Conservation (phyloP, 148 eudicot species). For the Oxyria digyna region DNA sequence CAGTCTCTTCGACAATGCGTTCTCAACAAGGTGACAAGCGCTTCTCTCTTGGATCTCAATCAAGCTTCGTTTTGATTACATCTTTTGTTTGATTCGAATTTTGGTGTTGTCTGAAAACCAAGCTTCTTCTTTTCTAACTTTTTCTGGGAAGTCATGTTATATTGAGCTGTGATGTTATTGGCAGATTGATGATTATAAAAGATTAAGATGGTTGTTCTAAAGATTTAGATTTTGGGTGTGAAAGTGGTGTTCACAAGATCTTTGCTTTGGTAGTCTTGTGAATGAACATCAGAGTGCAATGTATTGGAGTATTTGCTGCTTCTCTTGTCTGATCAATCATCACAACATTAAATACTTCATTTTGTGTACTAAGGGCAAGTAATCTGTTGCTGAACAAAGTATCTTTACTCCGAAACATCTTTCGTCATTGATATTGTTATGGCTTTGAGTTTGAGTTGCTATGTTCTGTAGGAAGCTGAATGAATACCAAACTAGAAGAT, state of each 20-base stretch:
- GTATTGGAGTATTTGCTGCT: not conserved
- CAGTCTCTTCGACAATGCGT: slow-evolving; percentile 70
- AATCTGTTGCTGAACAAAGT: not conserved
- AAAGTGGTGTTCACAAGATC: not conserved
- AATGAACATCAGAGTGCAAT: not conserved
- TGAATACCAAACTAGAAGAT: not conserved
- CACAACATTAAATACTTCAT: not conserved
- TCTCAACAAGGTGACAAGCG: slow-evolving; percentile 34
- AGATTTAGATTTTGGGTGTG: not conserved
- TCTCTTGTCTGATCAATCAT: not conserved
- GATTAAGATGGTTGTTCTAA: not conserved
- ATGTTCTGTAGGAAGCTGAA: not conserved
- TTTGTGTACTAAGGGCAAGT: not conserved
- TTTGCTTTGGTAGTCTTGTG: not conserved
- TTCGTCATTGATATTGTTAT: not conserved
- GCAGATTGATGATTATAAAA: not conserved
- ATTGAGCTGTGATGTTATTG: not conserved
- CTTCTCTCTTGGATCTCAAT: not conserved
- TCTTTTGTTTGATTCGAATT: not conserved
- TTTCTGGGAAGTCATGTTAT: not conserved
- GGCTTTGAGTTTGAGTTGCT: not conserved
- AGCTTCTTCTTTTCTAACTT: not conserved
- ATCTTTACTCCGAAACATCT: not conserved
- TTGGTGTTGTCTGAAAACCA: too few relatives aligned
- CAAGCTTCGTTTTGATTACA: not conserved